These are phyloP conservation scores for Spatholobus suberectus DNA, from an alignment of 306 rosid species.

Conservation along the genomic window DNA sequence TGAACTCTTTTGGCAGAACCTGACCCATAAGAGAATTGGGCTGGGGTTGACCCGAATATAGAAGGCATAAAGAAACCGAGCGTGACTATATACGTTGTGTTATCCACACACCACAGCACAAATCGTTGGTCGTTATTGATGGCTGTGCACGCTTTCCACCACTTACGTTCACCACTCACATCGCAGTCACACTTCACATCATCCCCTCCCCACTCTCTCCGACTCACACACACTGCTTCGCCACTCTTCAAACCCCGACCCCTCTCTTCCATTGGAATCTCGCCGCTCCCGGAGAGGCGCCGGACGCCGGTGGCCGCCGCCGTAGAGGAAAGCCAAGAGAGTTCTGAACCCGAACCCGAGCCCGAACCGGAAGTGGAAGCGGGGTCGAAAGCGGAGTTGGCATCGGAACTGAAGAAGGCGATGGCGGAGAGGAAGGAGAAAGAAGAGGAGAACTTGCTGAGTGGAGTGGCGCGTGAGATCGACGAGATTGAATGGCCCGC, in stretches of 20 bases:
- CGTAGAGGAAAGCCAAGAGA: constrained; percentile 65
- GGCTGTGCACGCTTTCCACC: constrained; percentile 42
- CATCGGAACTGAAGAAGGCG: constrained; percentile 77
- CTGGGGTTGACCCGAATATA: neutral
- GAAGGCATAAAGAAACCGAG: neutral
- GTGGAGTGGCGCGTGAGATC: constrained; percentile 82
- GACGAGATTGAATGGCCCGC: constrained; percentile 89
- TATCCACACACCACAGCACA: no score
- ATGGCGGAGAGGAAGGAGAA: constrained; percentile 72
- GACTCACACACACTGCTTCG: neutral
- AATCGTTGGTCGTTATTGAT: no score
- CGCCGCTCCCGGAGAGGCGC: neutral
- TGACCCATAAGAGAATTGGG: neutral
- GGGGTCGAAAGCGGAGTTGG: constrained; percentile 52
- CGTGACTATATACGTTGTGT: no score
- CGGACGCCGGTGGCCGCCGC: constrained; percentile 38
- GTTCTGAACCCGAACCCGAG: constrained; percentile 50
- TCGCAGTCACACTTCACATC: constrained; percentile 29
- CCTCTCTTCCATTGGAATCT: constrained; percentile 13
- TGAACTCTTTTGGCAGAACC: no score
- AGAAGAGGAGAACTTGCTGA: constrained; percentile 50
- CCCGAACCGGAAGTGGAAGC: no score
- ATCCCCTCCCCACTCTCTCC: neutral
- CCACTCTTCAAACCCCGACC: constrained; percentile 27
- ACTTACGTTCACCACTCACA: constrained; percentile 21